phyloP scores from a whole-genome alignment of 352 stramenopile genomes.

The Globisporangium alternatum region DNA sequence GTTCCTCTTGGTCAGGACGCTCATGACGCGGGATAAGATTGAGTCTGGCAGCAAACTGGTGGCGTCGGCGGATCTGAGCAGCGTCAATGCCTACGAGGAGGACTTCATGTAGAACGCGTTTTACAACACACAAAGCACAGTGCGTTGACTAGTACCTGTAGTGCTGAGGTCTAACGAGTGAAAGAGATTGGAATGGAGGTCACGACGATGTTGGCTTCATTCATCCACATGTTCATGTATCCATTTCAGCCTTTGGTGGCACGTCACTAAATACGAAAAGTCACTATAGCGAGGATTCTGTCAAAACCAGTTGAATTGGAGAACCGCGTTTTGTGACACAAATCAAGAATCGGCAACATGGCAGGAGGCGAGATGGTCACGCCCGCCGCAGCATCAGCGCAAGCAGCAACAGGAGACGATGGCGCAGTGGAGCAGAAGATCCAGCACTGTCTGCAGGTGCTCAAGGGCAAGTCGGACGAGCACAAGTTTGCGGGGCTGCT shows the following conservation, averaged over 20 bases:
- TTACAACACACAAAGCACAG: too few relatives aligned
- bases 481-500: constrained; percentile 87
- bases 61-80: constrained; percentile 9
- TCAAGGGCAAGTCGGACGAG: constrained; percentile 71
- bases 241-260: not conserved
- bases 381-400: not conserved
- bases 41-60: constrained; percentile 31
- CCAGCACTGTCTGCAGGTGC: constrained; percentile 64
- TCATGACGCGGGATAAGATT: constrained; percentile 72
- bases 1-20: constrained; percentile 23
- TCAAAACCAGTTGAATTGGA: constrained; percentile 7
- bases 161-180: not conserved
- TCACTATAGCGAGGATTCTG: not conserved
- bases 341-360: constrained; percentile 1
- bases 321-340: not conserved
- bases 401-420: not conserved
- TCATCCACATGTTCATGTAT: not conserved
- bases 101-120: constrained; percentile 62
- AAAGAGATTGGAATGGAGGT: not conserved
- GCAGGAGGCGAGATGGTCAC: constrained; percentile 2
- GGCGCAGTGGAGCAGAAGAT: constrained; percentile 16
- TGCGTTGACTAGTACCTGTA: not conserved
- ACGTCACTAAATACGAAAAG: not conserved
- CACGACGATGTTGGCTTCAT: not conserved
- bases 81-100: constrained; percentile 67